phyloP scores from a whole-genome alignment of 306 rosid species.

The Quercus berberidifolia region DNA sequence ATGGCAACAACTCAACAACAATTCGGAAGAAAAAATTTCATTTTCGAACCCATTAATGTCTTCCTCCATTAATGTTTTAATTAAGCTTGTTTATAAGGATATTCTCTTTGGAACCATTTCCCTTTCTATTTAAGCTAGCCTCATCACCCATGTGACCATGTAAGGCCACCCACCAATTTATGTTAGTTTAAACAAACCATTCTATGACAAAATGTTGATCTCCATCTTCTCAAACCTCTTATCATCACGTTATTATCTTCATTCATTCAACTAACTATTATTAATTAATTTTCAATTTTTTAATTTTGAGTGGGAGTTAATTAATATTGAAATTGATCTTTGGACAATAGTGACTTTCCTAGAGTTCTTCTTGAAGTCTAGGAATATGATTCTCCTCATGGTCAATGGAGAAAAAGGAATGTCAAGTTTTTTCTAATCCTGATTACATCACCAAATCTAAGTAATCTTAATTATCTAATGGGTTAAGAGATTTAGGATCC shows the following conservation, averaged over 20 bases:
- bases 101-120: not conserved
- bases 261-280: not conserved
- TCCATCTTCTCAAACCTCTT: not conserved
- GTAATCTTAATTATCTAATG: not conserved
- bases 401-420: not conserved
- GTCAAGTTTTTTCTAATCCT: not conserved
- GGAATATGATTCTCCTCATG: not conserved
- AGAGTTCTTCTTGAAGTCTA: too few relatives aligned
- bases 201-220: not conserved
- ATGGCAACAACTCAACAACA: slow-evolving; percentile 40
- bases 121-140: not conserved
- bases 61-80: not conserved
- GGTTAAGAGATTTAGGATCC: not conserved
- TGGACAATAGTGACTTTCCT: too few relatives aligned
- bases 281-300: not conserved
- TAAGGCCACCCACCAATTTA: slow-evolving; percentile 28
- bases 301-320: too few relatives aligned
- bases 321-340: too few relatives aligned
- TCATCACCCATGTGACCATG: slow-evolving; percentile 22
- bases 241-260: not conserved
- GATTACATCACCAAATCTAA: not conserved
- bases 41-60: not conserved
- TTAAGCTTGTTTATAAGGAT: not conserved
- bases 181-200: not conserved
- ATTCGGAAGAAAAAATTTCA: not conserved